Evolutionary conservation across 345 rosid genomes (phyloP).

Genomic region (Eutrema yunnanense): DNA sequence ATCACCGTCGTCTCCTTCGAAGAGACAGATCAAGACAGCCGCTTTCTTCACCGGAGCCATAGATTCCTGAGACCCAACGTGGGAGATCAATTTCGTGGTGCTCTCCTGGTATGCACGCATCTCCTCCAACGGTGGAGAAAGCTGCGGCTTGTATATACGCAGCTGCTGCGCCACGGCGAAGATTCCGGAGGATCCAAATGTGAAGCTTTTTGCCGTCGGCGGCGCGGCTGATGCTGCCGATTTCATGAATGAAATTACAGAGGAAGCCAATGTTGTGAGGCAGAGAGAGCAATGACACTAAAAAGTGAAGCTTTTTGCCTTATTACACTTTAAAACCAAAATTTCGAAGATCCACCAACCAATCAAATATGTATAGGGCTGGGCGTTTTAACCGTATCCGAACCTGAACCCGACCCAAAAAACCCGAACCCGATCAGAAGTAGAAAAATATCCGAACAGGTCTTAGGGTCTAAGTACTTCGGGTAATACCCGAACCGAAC

Average conservation of each 20-base stretch:
- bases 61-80: constrained; percentile 62
- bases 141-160: constrained; percentile 56
- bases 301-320: neutral
- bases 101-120: constrained; percentile 27
- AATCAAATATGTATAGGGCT: neutral
- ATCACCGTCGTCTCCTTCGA: constrained; percentile 70
- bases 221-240: neutral
- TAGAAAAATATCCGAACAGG: too few species aligned
- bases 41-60: constrained; percentile 59
- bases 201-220: neutral
- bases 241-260: constrained; percentile 3
- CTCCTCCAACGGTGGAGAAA: constrained; percentile 36
- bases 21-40: constrained; percentile 75
- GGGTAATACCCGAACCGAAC: too few species aligned
- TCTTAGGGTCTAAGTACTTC: too few species aligned
- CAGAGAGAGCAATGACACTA: neutral
- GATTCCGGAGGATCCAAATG: constrained; percentile 25
- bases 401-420: too few species aligned
- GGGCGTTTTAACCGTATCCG: too few species aligned
- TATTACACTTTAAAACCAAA: neutral
- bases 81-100: constrained; percentile 50
- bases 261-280: neutral
- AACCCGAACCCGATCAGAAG: too few species aligned
- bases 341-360: neutral
- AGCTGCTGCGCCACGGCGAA: constrained; percentile 52